phyloP scores from a whole-genome alignment of 768 basidiomycete species.

The Chalciporus piperatus region DNA sequence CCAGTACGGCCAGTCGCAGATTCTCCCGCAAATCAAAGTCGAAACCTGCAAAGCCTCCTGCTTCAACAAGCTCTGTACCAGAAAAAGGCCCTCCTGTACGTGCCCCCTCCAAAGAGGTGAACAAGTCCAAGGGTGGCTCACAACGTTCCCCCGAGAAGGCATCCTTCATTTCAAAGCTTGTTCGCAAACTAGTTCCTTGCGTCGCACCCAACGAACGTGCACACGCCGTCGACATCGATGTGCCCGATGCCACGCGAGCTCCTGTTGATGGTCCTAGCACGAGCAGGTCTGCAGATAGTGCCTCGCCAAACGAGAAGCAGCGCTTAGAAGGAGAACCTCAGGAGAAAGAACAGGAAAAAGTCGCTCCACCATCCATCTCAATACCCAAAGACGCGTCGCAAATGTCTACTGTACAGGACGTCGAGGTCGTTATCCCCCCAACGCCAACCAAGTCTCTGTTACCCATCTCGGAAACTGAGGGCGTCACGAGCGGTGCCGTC shows the following conservation, averaged over 20 bases:
- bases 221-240: constrained; percentile 45
- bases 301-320: constrained; percentile 30
- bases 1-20: constrained; percentile 22
- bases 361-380: constrained; percentile 22
- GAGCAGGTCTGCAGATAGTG: constrained; percentile 20
- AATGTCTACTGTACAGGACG: constrained; percentile 26
- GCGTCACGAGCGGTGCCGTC: constrained; percentile 87
- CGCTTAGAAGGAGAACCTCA: constrained; percentile 20
- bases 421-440: constrained; percentile 44
- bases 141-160: constrained; percentile 39
- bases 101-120: constrained; percentile 32
- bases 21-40: constrained; percentile 31
- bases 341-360: constrained; percentile 38
- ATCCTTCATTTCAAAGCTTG: constrained; percentile 57
- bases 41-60: constrained; percentile 15
- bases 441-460: constrained; percentile 44
- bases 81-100: constrained; percentile 33
- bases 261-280: constrained; percentile 17
- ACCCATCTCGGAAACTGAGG: constrained; percentile 77
- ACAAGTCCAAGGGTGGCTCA: constrained; percentile 34
- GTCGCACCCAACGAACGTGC: constrained; percentile 48
- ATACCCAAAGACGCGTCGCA: constrained; percentile 21
- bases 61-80: constrained; percentile 16
- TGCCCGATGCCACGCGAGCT: constrained; percentile 19
- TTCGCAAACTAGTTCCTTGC: constrained; percentile 66